Base-by-base conservation (phyloP, 1,139 yeast genomes). In the Sugiyamaella xylanicola region DNA sequence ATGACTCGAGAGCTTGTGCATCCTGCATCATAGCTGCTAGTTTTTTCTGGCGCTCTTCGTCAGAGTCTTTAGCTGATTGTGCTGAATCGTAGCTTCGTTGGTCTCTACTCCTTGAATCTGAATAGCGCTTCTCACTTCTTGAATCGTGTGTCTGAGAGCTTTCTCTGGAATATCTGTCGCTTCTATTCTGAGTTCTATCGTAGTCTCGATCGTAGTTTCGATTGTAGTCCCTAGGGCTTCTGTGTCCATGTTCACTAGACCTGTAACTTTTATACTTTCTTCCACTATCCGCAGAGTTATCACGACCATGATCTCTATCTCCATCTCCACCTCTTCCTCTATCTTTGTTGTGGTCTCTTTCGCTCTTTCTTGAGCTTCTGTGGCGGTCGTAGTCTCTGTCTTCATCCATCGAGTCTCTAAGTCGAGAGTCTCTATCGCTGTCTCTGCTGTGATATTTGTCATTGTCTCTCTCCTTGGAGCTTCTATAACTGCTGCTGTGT, bases 1-100 rank as follows among this genome's bases (percentile, higher is more conserved):
- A 80, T 20, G 76, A 75, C 53, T 79, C 82, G 68, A 87, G 85
- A 61, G 85, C 92, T 41, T 82, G 82, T 63, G 82, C 81, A 64
- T 83, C 72, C 43, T 76, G 81, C 65, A 83, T 80, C 64, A 88
- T 63, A 59, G 81, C 80, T 57, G 78, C 80, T 13, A 78, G 60
- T 63, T 80, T 82, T 63, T 70, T 75, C 59, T 77, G 78, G 32
- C 76, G 71, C 55, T 79, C 79, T 58, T 76, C 73, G 45, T 52
- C 56, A 25, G 29, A 25, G 8, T 5, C 29, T 25, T 25, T 25
- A 5, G 29, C 5, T 25, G 9, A 5, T 9, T 9, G 29, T 5
- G 8, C 29, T 5, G 29, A 25, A 9, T 9, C 9, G 9, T 25
- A n/a, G 35, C 27, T 20, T 13, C 17, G 21, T 20, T 19, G 21